These are phyloP conservation scores for Heritiera fomes DNA, from an alignment of 345 rosid genomes.

Conservation along the genomic window DNA sequence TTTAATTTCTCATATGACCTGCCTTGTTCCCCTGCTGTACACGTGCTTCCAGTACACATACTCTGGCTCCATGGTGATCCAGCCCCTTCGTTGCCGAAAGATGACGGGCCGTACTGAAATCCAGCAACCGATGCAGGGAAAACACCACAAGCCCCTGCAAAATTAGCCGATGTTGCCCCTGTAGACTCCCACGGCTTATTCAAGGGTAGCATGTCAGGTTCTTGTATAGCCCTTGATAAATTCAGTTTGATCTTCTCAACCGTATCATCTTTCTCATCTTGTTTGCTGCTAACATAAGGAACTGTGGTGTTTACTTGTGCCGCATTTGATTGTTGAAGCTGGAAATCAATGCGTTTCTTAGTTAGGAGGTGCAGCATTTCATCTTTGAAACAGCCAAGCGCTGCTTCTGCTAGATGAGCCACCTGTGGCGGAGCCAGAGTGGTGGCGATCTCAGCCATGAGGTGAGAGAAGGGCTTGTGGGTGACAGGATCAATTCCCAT, in stretches of 20 bases:
- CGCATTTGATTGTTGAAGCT: slow-evolving; percentile 50
- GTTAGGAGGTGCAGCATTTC: slow-evolving; percentile 96
- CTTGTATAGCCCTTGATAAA: slow-evolving; percentile 59
- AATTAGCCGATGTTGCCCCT: slow-evolving; percentile 23
- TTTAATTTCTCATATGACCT: slow-evolving; percentile 33
- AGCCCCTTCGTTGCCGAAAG: slow-evolving; percentile 49
- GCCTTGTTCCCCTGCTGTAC: slow-evolving; percentile 49
- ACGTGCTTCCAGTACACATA: slow-evolving; percentile 53
- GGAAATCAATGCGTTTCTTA: slow-evolving; percentile 82
- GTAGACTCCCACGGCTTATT: slow-evolving; percentile 46
- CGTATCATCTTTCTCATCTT: slow-evolving; percentile 49
- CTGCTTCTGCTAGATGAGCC: slow-evolving; percentile 93
- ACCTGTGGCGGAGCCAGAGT: slow-evolving; percentile 91
- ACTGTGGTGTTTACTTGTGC: slow-evolving; percentile 34
- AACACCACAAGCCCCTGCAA: slow-evolving; percentile 7
- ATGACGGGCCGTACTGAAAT: slow-evolving; percentile 39
- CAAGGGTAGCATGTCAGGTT: slow-evolving; percentile 43
- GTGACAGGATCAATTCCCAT: slow-evolving; percentile 95
- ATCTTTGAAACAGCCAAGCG: slow-evolving; percentile 96
- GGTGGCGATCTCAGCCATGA: slow-evolving; percentile 96
- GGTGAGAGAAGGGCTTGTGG: slow-evolving; percentile 97
- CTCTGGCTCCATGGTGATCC: slow-evolving; percentile 65
- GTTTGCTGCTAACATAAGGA: slow-evolving; percentile 40
- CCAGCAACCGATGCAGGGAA: slow-evolving; percentile 17
- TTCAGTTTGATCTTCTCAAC: slow-evolving; percentile 66